Evolutionary conservation across 768 basidiomycete genomes (phyloP).

Genomic region (Sistotremastrum suecicum): DNA sequence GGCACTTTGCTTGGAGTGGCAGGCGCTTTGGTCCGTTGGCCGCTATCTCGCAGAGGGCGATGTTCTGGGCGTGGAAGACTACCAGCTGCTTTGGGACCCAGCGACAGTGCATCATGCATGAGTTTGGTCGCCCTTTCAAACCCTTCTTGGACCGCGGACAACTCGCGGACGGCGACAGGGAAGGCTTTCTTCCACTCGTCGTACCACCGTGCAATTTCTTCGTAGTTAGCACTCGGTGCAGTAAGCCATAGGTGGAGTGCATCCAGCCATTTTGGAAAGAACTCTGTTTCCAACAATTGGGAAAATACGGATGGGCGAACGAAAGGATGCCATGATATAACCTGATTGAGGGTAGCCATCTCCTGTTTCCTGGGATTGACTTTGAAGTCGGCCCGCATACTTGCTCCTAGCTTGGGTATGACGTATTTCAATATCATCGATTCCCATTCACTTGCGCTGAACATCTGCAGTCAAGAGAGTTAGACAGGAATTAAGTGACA

Average conservation of each 20-base stretch:
- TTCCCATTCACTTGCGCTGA: slow-evolving; percentile 78
- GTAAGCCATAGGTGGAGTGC: slow-evolving; percentile 85
- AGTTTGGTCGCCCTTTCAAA: slow-evolving; percentile 83
- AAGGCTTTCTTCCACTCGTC: slow-evolving; percentile 77
- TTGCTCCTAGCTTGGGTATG: slow-evolving; percentile 78
- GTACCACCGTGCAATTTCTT: slow-evolving; percentile 91
- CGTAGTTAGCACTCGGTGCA: slow-evolving; percentile 77
- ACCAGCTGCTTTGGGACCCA: slow-evolving; percentile 64
- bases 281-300: slow-evolving; percentile 78
- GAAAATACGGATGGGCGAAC: slow-evolving; percentile 66
- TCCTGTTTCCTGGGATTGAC: slow-evolving; percentile 87
- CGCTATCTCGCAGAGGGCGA: slow-evolving; percentile 16
- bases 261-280: slow-evolving; percentile 96
- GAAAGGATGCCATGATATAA: slow-evolving; percentile 63
- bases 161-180: slow-evolving; percentile 50
- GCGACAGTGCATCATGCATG: slow-evolving; percentile 87
- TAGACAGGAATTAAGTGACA: background rate
- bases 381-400: slow-evolving; percentile 72
- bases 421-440: slow-evolving; percentile 79
- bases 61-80: slow-evolving; percentile 57
- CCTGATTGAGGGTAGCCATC: slow-evolving; percentile 64
- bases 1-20: slow-evolving; percentile 20
- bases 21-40: slow-evolving; percentile 25
- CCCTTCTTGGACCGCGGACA: slow-evolving; percentile 57
- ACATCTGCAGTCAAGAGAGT: slow-evolving; percentile 35